These are phyloP conservation scores for Zopfochytrium polystomum DNA, from an alignment of 371 early-diverging fungal genomes.

Conservation along the genomic window DNA sequence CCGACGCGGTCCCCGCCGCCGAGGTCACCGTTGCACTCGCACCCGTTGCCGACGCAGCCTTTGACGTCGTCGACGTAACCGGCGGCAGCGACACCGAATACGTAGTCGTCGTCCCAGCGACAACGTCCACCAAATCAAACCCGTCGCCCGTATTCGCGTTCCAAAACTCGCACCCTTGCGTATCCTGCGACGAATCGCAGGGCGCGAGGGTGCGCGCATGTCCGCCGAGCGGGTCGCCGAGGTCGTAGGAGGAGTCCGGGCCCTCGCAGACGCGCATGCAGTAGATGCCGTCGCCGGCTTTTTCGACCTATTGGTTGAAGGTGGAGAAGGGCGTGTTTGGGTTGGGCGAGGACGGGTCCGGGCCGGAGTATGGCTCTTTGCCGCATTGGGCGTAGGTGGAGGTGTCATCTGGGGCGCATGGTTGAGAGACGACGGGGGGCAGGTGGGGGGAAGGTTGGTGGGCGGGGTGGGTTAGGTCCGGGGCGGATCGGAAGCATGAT, in stretches of 20 bases:
- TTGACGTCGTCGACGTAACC: neutral
- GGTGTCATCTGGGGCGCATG: conserved; percentile 3
- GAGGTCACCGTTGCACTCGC: no score
- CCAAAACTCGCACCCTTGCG: conserved; percentile 19
- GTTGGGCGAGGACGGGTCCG: conserved; percentile 13
- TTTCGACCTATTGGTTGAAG: conserved; percentile 8
- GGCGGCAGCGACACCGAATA: neutral
- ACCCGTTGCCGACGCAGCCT: neutral
- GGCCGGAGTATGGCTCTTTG: conserved; percentile 32
- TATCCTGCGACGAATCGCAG: conserved; percentile 25
- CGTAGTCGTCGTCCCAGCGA: neutral
- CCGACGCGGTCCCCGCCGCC: neutral
- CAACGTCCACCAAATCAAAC: conserved; percentile 1
- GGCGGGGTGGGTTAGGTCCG: no score
- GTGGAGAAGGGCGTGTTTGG: neutral
- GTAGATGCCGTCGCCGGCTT: conserved; percentile 18
- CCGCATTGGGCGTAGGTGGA: conserved; percentile 25
- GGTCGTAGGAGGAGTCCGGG: conserved; percentile 2
- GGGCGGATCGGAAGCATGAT: no score
- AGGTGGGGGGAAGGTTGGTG: no score
- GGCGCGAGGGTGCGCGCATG: conserved; percentile 11
- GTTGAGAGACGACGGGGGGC: neutral
- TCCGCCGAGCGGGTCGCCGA: conserved; percentile 9
- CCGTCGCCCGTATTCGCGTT: neutral
- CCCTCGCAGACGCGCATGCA: conserved; percentile 18